Conservation (phyloP, 371 early-diverging fungal species). For the Mortierella sp. region DNA sequence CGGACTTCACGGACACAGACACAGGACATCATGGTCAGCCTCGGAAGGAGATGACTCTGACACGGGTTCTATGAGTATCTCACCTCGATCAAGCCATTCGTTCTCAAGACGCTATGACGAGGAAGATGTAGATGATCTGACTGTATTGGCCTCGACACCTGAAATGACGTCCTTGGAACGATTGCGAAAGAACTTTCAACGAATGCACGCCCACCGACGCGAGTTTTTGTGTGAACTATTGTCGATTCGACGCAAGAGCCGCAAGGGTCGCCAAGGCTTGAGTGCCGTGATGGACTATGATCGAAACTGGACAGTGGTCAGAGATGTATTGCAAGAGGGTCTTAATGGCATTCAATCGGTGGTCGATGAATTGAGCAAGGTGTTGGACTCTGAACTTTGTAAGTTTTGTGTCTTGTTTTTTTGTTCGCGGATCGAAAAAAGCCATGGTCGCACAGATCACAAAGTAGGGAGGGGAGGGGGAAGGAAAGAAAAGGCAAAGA, state of each 20-base stretch:
- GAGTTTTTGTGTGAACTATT: slow-evolving; percentile 56
- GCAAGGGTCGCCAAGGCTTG: slow-evolving; percentile 49
- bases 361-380: slow-evolving; percentile 52
- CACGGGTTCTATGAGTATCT: slow-evolving; percentile 23
- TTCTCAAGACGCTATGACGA: slow-evolving; percentile 12
- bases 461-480: too few relatives aligned
- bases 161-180: slow-evolving; percentile 54
- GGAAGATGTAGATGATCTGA: background rate
- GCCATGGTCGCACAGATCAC: background rate
- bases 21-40: slow-evolving; percentile 50
- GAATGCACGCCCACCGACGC: slow-evolving; percentile 54
- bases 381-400: slow-evolving; percentile 55
- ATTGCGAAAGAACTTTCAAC: slow-evolving; percentile 52
- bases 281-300: slow-evolving; percentile 55
- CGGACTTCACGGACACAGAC: slow-evolving; percentile 23
- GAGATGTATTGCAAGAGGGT: slow-evolving; percentile 46
- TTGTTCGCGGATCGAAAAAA: background rate
- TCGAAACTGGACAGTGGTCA: slow-evolving; percentile 53
- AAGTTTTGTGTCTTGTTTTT: background rate
- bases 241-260: slow-evolving; percentile 55
- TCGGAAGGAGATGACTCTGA: slow-evolving; percentile 52
- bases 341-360: slow-evolving; percentile 45
- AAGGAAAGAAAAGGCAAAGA: too few relatives aligned
- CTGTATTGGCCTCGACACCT: slow-evolving; percentile 11
- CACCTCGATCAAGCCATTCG: slow-evolving; percentile 40